phyloP scores from a whole-genome alignment of 176 grass and related monocot species.

The Avena eriantha region DNA sequence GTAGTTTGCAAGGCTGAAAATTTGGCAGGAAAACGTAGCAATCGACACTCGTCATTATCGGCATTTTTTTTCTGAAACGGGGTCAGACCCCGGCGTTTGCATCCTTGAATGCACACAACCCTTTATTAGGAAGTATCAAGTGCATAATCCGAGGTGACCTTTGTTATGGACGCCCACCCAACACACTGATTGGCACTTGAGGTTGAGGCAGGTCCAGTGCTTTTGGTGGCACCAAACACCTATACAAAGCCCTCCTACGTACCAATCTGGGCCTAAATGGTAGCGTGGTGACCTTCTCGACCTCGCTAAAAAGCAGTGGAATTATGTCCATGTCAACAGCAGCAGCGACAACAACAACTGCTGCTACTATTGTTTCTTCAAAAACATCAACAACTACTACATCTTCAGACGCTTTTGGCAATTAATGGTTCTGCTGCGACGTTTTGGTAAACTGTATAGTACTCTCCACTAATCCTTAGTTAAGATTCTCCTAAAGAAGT shows the following conservation, averaged over 20 bases:
- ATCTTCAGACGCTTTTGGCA: conserved; percentile 13
- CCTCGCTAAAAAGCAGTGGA: background rate
- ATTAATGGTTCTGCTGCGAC: conserved; percentile 20
- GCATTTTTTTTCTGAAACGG: too few relatives aligned
- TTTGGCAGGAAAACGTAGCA: conserved; percentile 61
- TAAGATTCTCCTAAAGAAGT: background rate
- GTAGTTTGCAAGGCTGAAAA: background rate
- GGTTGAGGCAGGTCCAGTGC: background rate
- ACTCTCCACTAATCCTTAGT: background rate
- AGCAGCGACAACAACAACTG: background rate
- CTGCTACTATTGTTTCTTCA: too few relatives aligned
- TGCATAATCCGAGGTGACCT: conserved; percentile 14
- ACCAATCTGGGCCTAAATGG: background rate
- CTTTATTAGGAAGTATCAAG: too few relatives aligned
- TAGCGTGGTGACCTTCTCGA: background rate
- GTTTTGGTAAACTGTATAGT: background rate
- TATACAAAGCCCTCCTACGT: background rate
- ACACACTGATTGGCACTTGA: conserved; percentile 30
- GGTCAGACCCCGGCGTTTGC: too few relatives aligned
- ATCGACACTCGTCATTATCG: conserved; percentile 30
- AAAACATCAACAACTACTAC: background rate
- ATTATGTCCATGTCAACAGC: conserved; percentile 29
- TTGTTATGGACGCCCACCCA: conserved; percentile 38
- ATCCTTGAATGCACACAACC: too few relatives aligned
- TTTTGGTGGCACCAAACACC: conserved; percentile 46